phyloP scores from a whole-genome alignment of 495 filamentous ascomycete species.

The Aspergillus campestris region DNA sequence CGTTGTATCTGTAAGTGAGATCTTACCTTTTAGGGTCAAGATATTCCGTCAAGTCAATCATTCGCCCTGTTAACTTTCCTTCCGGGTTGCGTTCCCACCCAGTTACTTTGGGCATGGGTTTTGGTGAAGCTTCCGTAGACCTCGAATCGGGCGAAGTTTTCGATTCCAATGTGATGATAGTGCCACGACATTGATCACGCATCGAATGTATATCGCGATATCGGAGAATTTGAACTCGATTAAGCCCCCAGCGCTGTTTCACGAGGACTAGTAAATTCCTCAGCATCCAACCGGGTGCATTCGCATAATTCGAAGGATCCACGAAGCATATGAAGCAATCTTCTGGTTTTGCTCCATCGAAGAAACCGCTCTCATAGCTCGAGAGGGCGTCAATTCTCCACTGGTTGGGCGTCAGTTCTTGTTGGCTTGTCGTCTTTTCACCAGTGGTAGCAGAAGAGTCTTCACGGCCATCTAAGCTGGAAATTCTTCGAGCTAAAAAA shows the following conservation, averaged over 20 bases:
- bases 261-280: conserved; percentile 82
- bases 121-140: conserved; percentile 20
- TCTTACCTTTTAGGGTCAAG: conserved; percentile 73
- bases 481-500: conserved; percentile 77
- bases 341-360: conserved; percentile 53
- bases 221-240: conserved; percentile 75
- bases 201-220: conserved; percentile 74
- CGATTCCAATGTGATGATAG: conserved; percentile 61
- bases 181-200: conserved; percentile 70
- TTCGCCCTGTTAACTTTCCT: conserved; percentile 65
- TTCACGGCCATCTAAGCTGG: conserved; percentile 2
- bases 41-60: conserved; percentile 76
- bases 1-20: not conserved
- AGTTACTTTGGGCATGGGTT: conserved; percentile 72
- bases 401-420: not conserved
- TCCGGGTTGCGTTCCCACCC: conserved; percentile 85
- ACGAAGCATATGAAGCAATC: conserved; percentile 81
- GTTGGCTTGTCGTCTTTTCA: not conserved
- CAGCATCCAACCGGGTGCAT: conserved; percentile 85
- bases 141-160: conserved; percentile 21
- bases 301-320: conserved; percentile 82
- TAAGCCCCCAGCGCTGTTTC: conserved; percentile 69
- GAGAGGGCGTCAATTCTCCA: conserved; percentile 73
- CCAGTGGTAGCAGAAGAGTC: not conserved
- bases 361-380: conserved; percentile 81